Evolutionary conservation across 2,329 filamentous ascomycete genomes (phyloP), one percentile per base, ranked within the genome.

Genomic region (Penicillium sp.): DNA sequence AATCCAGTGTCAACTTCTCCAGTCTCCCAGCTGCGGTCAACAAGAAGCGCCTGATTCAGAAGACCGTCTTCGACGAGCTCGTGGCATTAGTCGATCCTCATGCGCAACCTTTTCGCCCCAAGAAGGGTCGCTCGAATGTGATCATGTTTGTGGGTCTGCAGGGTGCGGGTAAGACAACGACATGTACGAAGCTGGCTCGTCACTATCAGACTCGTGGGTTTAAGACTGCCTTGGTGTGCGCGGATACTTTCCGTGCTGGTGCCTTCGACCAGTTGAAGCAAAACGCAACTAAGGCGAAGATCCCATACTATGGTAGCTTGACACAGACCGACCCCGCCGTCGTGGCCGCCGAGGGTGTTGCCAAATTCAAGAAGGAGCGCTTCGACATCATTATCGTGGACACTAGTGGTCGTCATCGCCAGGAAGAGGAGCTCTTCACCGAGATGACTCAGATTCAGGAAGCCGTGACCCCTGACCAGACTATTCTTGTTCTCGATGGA

Each of bases 141-240:
- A 96, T 98, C 71, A 98, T 98, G 93, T 97, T 98, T 68, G 93
- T 98, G 54, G 93, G 93, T 73, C 78, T 98, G 42, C 93, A 98
- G 72, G 93, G 93, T 76, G 89, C 91, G 4, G 93, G 93, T 69
- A 98, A 98, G 73, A 98, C 93, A 25, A 98, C 93, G 1, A 94
- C 91, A 9, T 97, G 93, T 79, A 98, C 93, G 36, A 98, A 98
- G 73, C 78, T 98, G 54, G 93, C 93, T 13, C 77, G 90, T 49
- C 91, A 95, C 77, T 98, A 98, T 72, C 88, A 95, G 69, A 89
- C 88, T 8, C 79, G 93, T 53, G 93, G 93, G 0, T 95, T 97
- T 78, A 89, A 88, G 70, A 82, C 90, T 6, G 95, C 91, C 58
- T 76, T 98, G 47, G 93, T 98, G 32, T 98, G 93, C 73, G 93